Evolutionary conservation across 805 yeast species (phyloP).

Genomic region (Kodamaea nitidulidarum): DNA sequence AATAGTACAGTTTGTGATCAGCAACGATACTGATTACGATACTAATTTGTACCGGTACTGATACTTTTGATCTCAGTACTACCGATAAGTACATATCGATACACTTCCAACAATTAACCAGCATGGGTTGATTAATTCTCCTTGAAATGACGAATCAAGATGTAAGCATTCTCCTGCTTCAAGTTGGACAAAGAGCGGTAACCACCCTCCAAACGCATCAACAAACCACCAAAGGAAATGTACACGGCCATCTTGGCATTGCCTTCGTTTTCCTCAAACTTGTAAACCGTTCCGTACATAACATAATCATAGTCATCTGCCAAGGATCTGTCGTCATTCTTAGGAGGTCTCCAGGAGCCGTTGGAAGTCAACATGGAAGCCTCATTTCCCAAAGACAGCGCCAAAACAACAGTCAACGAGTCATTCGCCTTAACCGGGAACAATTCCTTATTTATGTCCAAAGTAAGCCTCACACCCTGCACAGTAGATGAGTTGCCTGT

Average conservation of each 20-base stretch:
- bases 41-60: no score
- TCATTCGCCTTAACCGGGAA: slow-evolving; percentile 79
- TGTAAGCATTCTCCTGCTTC: slow-evolving; percentile 91
- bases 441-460: slow-evolving; percentile 87
- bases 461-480: slow-evolving; percentile 71
- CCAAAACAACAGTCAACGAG: slow-evolving; percentile 79
- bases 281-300: slow-evolving; percentile 96
- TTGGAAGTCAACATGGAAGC: slow-evolving; percentile 43
- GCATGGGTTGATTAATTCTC: no score
- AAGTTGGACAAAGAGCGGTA: slow-evolving; percentile 83
- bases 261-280: slow-evolving; percentile 78
- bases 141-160: slow-evolving; percentile 73
- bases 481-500: slow-evolving; percentile 84
- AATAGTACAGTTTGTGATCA: no score
- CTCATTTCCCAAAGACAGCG: slow-evolving; percentile 63
- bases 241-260: slow-evolving; percentile 78
- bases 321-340: slow-evolving; percentile 73
- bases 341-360: slow-evolving; percentile 82
- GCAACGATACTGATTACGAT: no score
- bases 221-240: slow-evolving; percentile 92
- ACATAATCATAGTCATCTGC: slow-evolving; percentile 98
- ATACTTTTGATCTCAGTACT: no score
- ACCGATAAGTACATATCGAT: no score
- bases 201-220: slow-evolving; percentile 91
- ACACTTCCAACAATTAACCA: no score